Evolutionary conservation across 768 basidiomycete genomes (phyloP), one percentile per base, ranked within the genome.

Genomic region (Coprinopsis sp.): DNA sequence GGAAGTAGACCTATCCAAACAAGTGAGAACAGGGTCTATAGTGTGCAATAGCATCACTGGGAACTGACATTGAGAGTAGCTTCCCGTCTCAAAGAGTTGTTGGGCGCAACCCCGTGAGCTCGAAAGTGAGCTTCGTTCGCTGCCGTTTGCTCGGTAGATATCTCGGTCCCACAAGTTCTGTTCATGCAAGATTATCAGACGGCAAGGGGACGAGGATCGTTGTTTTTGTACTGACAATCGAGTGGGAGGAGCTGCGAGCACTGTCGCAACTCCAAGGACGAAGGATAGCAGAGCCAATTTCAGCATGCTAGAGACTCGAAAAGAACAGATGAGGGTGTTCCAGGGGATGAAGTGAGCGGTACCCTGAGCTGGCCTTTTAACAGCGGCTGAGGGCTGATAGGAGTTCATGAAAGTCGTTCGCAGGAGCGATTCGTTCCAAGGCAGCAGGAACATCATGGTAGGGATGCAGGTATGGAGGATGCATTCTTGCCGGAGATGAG

Each of bases 1-100:
- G 65, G 55, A 64, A 73, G 58, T 70, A 66, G 25, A 76, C 48
- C 48, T 49, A 33, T 27, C 12, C 18, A 6, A 2, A 24, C 16
- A 33, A 25, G 6, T 18, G 34, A 2, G 4, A n/a, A 13, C n/a
- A n/a, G n/a, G 37, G 10, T 13, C 4, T 1, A 4, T 37, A 38
- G n/a, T n/a, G n/a, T n/a, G n/a, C n/a, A n/a, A n/a, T n/a, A n/a
- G n/a, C n/a, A n/a, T n/a, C n/a, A n/a, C n/a, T n/a, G n/a, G 10
- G 3, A 37, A 25, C 21, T 14, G 31, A 46, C 46, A 36, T 33
- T 47, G 33, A 41, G 37, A 13, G 37, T 25, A 5, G 31, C 31
- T 33, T 44, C 50, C 24, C 12, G 25, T 14, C 30, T n/a, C 24
- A 37, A 38, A 18, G 34, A 8, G 11, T 37, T 36, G 19, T 16